Evolutionary conservation across 1,284 basidiomycete genomes (phyloP), one percentile per base, ranked within the genome.

Genomic region (Trametes versicolor): DNA sequence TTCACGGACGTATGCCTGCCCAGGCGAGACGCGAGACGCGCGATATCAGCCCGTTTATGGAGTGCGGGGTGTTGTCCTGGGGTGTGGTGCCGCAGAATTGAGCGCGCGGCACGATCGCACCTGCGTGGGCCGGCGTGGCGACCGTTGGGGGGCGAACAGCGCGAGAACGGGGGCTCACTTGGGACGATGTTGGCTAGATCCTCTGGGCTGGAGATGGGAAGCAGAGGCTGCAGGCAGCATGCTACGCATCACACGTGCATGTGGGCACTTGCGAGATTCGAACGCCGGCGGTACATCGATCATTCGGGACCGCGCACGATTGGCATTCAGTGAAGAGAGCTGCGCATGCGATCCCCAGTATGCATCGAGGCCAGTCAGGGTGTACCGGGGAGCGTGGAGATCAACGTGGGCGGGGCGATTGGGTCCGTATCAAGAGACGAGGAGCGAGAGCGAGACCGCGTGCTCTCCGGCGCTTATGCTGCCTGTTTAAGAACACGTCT

Each of bases 241-340:
- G 59, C 52, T 61, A 25, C 51, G 47, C 52, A 61, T 54, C 59
- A 61, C 52, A 48, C 21, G 41, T 47, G 52, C 59, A 61, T 49
- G 52, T 54, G 59, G 32, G 45, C 43, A 37, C 15, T 49, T 58
- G 39, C 29, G 36, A 54, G 25, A 21, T 21, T 23, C 39, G 54
- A 49, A 41, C 47, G 21, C 47, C 47, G 55, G 55, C 45, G n/a
- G 57, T 29, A 58, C 47, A 58, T 19, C 47, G 17, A 58, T 50
- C 47, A 23, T 37, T 37, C 56, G 45, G 47, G 4, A 19, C 45
- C 45, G 32, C 32, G 13, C 15, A 29, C n/a, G 8, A 17, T 37
- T 47, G 3, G 34, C 29, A 32, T 45, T 13, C n/a, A 19, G 2
- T 2, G 43, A n/a, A 34, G 13, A 39, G 21, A 37, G 29, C 50